phyloP scores from a whole-genome alignment of 108 stramenopile species.

The Cyclostephanos invisitatus region DNA sequence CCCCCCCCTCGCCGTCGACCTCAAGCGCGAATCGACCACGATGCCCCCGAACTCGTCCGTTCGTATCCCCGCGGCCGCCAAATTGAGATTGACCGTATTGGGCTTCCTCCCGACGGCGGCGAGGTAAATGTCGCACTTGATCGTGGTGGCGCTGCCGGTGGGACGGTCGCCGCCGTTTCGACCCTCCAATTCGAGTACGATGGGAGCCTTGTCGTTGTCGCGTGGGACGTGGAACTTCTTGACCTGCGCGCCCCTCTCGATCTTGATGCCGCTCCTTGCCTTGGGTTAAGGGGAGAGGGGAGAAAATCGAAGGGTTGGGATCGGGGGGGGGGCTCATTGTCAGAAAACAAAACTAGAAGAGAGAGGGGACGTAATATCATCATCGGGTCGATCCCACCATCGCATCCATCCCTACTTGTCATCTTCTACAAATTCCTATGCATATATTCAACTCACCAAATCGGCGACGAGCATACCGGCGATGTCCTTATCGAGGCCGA shows the following conservation, averaged over 20 bases:
- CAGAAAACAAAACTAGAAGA: too few relatives aligned
- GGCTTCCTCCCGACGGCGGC: constrained; percentile 82
- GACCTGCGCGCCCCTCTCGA: constrained; percentile 71
- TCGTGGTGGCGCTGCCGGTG: constrained; percentile 40
- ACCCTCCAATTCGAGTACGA: constrained; percentile 59
- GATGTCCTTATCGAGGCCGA: constrained; percentile 81
- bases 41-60: constrained; percentile 76
- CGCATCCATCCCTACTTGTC: background rate
- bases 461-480: constrained; percentile 47
- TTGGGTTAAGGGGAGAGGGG: background rate
- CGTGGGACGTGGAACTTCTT: constrained; percentile 57
- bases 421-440: too few relatives aligned
- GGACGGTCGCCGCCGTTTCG: constrained; percentile 54
- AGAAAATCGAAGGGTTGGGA: background rate
- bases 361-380: too few relatives aligned
- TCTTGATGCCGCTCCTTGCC: constrained; percentile 66
- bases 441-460: constrained; percentile 36
- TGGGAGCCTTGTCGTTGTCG: constrained; percentile 54
- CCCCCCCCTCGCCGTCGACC: constrained; percentile 48
- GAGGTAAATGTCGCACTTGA: constrained; percentile 73
- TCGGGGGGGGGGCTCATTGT: too few relatives aligned
- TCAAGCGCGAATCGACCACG: constrained; percentile 56
- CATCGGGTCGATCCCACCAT: too few relatives aligned
- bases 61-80: constrained; percentile 65
- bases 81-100: constrained; percentile 72